These are phyloP conservation scores for Verticillium nonalfalfae DNA, from an alignment of 2,329 filamentous ascomycete genomes.

Conservation along the genomic window DNA sequence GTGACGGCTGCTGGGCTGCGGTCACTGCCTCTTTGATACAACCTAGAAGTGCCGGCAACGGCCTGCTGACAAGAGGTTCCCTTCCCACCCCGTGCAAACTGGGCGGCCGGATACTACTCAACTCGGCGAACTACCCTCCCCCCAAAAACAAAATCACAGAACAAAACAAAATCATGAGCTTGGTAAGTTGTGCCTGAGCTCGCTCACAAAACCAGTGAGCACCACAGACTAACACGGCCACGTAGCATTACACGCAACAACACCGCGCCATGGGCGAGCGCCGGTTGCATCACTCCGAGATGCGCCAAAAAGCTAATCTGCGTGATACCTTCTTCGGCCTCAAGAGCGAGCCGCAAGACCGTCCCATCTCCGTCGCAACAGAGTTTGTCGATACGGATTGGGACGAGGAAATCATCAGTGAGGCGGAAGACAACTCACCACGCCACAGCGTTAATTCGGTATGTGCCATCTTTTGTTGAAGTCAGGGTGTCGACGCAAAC, in stretches of 20 bases:
- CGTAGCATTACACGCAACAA: constrained; percentile 28
- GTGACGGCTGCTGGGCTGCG: not conserved
- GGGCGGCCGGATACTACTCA: not conserved
- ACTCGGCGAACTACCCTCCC: not conserved
- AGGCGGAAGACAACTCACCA: constrained; percentile 59
- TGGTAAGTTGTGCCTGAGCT: constrained; percentile 22
- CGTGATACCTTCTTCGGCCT: constrained; percentile 57
- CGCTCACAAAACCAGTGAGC: not conserved
- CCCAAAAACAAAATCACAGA: constrained; percentile 2
- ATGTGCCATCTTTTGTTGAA: constrained; percentile 26
- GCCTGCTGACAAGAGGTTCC: constrained; percentile 1
- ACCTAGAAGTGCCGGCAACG: constrained; percentile 1
- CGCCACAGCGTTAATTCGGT: constrained; percentile 67
- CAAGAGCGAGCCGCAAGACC: constrained; percentile 41
- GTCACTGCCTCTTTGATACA: not conserved
- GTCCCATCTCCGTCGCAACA: constrained; percentile 65
- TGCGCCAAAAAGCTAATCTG: constrained; percentile 42
- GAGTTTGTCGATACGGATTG: constrained; percentile 74
- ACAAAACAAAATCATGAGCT: constrained; percentile 14
- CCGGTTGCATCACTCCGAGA: constrained; percentile 35
- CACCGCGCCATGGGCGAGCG: constrained; percentile 23
- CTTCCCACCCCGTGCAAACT: not conserved
- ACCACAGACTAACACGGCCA: not conserved
- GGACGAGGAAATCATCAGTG: constrained; percentile 54
- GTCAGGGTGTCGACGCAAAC: not conserved